Evolutionary conservation across 192 early-diverging fungal species (phyloP), one percentile per base, ranked within the genome.

Genomic region (Geranomyces variabilis): DNA sequence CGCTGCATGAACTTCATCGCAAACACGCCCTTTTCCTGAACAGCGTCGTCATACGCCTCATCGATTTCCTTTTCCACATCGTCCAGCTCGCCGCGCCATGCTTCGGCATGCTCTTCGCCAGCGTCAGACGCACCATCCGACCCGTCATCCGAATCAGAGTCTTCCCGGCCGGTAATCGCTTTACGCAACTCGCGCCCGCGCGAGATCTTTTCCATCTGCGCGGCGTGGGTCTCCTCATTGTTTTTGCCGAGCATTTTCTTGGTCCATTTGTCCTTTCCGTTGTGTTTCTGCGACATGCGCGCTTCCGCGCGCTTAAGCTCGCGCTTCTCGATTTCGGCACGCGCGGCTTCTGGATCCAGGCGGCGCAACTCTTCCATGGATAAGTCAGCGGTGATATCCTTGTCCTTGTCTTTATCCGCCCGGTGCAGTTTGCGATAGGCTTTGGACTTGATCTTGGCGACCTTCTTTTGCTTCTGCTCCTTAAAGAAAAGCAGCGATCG

Each of bases 1-100:
- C 90, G 86, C 80, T 93, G 92, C 97, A 99, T 99, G 74, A 99
- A 99, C 83, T 98, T 98, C 96, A 99, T 98, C 6, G 83, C 89
- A 72, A 95, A 92, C 22, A 99, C 65, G 34, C 94, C 94, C 79
- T 93, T 96, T 34, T 80, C 79, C 46, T 82, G 83, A 1, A 75
- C 76, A 47, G 80, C 84, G 19, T 59, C 59, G 21, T 66, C 73
- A 8, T 60, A 28, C 2, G 24, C 58, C 17, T 68, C 76, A 61
- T 78, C 79, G 0, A 79, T 61, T 30, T 78, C 70, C 21, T 67
- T 66, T 36, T 75, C 80, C 28, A 92, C 71, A 26, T 22, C 15
- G 0, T 36, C 46, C 6, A 75, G 28, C 15, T 67, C 76, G 19
- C 31, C 26, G 8, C 55, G 22, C 19, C 21, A n/a, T 26, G 58